phyloP scores from a whole-genome alignment of 2,329 filamentous ascomycete genomes.

The Neodidymelliopsis sp. region DNA sequence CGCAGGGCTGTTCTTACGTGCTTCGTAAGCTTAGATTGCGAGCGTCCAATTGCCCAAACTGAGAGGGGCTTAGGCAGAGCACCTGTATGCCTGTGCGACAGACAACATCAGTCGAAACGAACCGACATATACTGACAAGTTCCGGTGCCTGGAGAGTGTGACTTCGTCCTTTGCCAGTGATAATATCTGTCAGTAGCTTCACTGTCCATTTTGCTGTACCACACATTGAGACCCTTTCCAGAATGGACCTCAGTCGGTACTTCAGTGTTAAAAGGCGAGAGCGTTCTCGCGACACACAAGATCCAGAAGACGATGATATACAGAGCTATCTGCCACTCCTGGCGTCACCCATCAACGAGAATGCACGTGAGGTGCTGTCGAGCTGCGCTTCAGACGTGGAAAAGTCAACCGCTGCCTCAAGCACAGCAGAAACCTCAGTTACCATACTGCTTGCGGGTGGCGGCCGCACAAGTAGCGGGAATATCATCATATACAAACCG shows the following conservation, averaged over 20 bases:
- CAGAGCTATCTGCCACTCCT: constrained; percentile 26
- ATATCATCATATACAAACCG: constrained; percentile 36
- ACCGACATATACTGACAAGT: neutral
- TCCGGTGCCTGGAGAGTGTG: neutral
- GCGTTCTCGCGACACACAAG: neutral
- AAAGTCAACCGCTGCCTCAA: constrained; percentile 16
- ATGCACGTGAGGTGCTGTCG: constrained; percentile 24
- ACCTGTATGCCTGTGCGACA: constrained; percentile 1
- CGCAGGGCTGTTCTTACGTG: constrained; percentile 8
- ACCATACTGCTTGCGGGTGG: constrained; percentile 24
- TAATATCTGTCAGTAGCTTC: too few relatives aligned
- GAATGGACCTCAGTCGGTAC: constrained; percentile 30
- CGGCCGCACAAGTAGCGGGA: constrained; percentile 28
- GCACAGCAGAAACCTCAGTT: constrained; percentile 11
- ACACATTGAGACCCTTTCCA: too few relatives aligned
- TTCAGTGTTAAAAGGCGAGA: constrained; percentile 22
- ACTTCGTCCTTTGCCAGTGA: neutral
- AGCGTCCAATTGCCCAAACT: neutral
- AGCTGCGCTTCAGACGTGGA: constrained; percentile 21
- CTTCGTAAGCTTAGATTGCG: constrained; percentile 5
- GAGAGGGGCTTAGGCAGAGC: neutral
- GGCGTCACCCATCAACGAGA: constrained; percentile 31
- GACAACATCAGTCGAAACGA: too few relatives aligned
- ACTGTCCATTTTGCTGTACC: too few relatives aligned
- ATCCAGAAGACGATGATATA: neutral